Conservation (phyloP, 257 asterid genomes). For the Jaltomata sinuosa region DNA sequence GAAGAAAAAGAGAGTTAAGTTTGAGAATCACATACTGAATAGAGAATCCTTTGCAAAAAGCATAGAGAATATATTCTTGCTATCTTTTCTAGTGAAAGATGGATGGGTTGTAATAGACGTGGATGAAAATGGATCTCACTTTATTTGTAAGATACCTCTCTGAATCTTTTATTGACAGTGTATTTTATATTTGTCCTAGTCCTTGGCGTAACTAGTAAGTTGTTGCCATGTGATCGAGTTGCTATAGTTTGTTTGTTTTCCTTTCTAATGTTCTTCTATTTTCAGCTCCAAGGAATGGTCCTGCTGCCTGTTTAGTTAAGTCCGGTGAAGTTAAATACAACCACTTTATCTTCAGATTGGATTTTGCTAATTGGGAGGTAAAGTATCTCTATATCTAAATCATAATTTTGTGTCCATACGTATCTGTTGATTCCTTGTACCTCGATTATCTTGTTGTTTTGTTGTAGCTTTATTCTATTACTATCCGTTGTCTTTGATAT, state of each 20-base stretch:
- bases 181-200: not conserved
- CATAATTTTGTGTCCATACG: not conserved
- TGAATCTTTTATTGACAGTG: not conserved
- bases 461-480: too few relatives aligned
- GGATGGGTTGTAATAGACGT: conserved; percentile 31
- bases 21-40: conserved; percentile 40
- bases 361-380: conserved; percentile 54
- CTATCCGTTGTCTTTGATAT: too few relatives aligned
- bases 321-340: conserved; percentile 23
- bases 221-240: too few relatives aligned
- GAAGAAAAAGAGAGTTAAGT: conserved; percentile 18
- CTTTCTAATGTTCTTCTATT: not conserved
- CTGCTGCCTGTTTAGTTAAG: conserved; percentile 16
- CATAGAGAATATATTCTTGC: conserved; percentile 44
- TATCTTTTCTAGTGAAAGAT: conserved; percentile 51
- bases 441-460: too few relatives aligned
- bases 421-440: too few relatives aligned
- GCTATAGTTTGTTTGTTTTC: not conserved
- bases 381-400: not conserved
- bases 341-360: conserved; percentile 41
- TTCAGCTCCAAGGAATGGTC: conserved; percentile 40
- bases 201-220: too few relatives aligned
- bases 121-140: conserved; percentile 35
- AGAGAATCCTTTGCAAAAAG: conserved; percentile 43
- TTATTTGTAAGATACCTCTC: conserved; percentile 25